Base-by-base conservation (phyloP, 2,329 filamentous ascomycete genomes). In the Exophiala viscosa region DNA sequence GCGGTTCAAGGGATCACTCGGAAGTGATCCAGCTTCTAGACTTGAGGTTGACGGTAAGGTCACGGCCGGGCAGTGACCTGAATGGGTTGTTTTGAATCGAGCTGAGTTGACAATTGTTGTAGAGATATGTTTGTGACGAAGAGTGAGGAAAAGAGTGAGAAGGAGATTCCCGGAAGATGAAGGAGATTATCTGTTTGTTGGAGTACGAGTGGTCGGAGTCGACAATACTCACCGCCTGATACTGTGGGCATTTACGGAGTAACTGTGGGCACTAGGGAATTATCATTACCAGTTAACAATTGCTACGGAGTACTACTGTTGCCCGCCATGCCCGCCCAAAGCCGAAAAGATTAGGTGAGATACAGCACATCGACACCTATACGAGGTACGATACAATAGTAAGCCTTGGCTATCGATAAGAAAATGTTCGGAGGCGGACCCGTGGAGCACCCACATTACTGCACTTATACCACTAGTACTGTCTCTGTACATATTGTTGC, bases 1-100 rank as follows among this genome's bases (percentile, higher is more conserved):
- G 82, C 86, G 85, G 78, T 80, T 71, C 69, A 70, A 35, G 52
- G 58, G 58, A 60, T 52, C 61, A 62, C 60, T 59, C 57, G 52
- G 52, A 44, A 52, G 60, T 59, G 60, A 62, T 61, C 60, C 57
- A 51, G 23, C 49, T 31, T 40, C 50, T 40, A 42, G 32, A 28
- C 23, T 35, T 13, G 39, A n/a, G 13, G 35, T 36, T 44, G 36
- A 34, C 17, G 42, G 31, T 45, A 50, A 41, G 50, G 54, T 35
- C 50, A 59, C 54, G 33, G 48, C 50, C 38, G 48, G 53, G 53
- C 47, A 42, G 52, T 52, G 48, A 46, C 48, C 50, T 46, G 45
- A 31, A 36, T 17, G 9, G 9, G 9, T 39, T 34, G 15, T 17
- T 39, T 48, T 17, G 17, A 18, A 14, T 39, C 7, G n/a, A 36